Percentiles rank a stretch among this genome's conserved stretches.
phyloP scores from a whole-genome alignment of 2,329 filamentous ascomycete species.

The Cercospora beticola region DNA sequence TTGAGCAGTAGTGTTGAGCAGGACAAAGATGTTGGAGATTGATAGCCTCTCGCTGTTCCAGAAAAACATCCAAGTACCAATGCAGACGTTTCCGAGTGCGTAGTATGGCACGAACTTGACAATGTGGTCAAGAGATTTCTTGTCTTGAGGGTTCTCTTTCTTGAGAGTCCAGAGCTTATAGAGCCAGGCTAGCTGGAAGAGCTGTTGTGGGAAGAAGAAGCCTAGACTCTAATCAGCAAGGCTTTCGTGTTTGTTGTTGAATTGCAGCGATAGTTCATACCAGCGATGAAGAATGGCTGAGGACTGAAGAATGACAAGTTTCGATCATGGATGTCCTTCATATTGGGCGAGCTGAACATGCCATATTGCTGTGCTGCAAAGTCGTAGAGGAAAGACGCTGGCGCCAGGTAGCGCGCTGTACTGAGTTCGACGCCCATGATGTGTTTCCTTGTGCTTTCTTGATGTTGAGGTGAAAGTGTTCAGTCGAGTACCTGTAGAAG shows the following conservation, averaged over 20 bases:
- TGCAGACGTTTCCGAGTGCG: slow-evolving; percentile 58
- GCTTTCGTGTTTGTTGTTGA: not conserved
- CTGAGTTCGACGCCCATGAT: slow-evolving; percentile 56
- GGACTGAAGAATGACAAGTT: slow-evolving; percentile 61
- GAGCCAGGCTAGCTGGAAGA: slow-evolving; percentile 59
- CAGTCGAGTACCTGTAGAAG: not conserved
- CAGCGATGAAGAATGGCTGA: slow-evolving; percentile 58
- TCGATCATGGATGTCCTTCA: slow-evolving; percentile 59
- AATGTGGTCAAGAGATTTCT: slow-evolving; percentile 51
- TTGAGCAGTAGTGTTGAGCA: slow-evolving; percentile 57
- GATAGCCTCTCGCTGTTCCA: slow-evolving; percentile 57
- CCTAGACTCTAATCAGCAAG: slow-evolving; percentile 28
- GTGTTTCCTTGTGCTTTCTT: not conserved
- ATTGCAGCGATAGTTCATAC: not conserved
- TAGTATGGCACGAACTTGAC: slow-evolving; percentile 58
- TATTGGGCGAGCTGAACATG: slow-evolving; percentile 56
- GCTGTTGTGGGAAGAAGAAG: slow-evolving; percentile 63
- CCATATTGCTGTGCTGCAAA: slow-evolving; percentile 62
- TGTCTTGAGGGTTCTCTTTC: slow-evolving; percentile 41
- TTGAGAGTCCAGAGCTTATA: slow-evolving; percentile 56
- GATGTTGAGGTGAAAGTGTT: not conserved
- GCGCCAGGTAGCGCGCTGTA: slow-evolving; percentile 56
- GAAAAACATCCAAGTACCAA: slow-evolving; percentile 61
- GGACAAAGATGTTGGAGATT: slow-evolving; percentile 56
- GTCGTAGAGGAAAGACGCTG: slow-evolving; percentile 56